Conservation (phyloP, 2,329 filamentous ascomycete species). For the Penicillium digitatum region DNA sequence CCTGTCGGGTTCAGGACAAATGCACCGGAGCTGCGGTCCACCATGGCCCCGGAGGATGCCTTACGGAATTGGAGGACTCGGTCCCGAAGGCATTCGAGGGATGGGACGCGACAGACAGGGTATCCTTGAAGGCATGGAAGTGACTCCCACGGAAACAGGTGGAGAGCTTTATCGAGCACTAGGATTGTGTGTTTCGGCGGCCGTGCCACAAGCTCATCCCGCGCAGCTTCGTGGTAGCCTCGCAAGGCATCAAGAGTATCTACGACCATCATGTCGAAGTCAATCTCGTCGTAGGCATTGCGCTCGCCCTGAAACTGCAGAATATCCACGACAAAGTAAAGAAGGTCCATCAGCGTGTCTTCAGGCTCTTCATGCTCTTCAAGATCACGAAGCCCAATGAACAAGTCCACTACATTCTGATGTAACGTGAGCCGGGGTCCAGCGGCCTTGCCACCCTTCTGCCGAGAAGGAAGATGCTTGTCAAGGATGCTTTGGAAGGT, state of each 20-base stretch:
- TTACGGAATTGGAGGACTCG: conserved; percentile 58
- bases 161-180: conserved; percentile 84
- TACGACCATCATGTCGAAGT: conserved; percentile 87
- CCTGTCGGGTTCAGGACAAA: conserved; percentile 88
- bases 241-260: conserved; percentile 81
- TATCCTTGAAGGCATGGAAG: conserved; percentile 75
- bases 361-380: conserved; percentile 71
- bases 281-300: conserved; percentile 96
- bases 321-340: conserved; percentile 96
- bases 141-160: conserved; percentile 93
- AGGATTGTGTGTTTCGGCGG: conserved; percentile 68
- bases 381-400: conserved; percentile 77
- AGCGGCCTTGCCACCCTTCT: conserved; percentile 53
- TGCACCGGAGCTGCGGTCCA: conserved; percentile 39
- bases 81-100: conserved; percentile 73
- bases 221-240: conserved; percentile 62
- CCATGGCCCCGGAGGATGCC: conserved; percentile 17
- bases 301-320: conserved; percentile 93
- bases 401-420: conserved; percentile 73
- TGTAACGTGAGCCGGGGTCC: conserved; percentile 55
- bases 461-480: conserved; percentile 79
- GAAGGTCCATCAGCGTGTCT: conserved; percentile 81
- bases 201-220: conserved; percentile 33
- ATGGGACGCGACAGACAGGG: conserved; percentile 83
- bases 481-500: conserved; percentile 75